A percentile compares a stretch with the other conserved stretches of the same genome.
phyloP scores from a whole-genome alignment of 192 early-diverging fungal genomes.

The Umbelopsis isabellina region DNA sequence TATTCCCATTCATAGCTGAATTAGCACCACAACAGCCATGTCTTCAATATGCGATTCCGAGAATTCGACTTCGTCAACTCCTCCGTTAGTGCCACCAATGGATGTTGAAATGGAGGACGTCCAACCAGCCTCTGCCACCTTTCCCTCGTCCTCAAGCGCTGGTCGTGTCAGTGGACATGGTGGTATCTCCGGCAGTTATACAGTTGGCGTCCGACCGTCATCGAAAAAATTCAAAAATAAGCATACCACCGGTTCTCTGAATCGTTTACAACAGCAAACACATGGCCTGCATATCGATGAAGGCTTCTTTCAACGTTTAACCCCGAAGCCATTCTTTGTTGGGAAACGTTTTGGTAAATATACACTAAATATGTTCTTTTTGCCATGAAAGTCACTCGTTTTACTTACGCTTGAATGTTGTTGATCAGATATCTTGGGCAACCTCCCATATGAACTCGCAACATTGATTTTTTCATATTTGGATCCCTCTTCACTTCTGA shows the following conservation, averaged over 20 bases:
- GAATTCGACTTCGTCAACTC: slow-evolving; percentile 1
- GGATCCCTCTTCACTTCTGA: slow-evolving; percentile 63
- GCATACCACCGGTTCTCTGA: slow-evolving; percentile 11
- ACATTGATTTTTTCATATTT: slow-evolving; percentile 66
- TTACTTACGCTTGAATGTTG: neutral
- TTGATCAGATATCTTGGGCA: slow-evolving; percentile 58
- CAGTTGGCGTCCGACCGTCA: slow-evolving; percentile 1
- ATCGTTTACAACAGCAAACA: slow-evolving; percentile 11
- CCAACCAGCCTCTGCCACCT: slow-evolving; percentile 10
- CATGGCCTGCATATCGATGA: slow-evolving; percentile 23
- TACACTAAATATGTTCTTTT: neutral
- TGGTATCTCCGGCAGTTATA: slow-evolving; percentile 22
- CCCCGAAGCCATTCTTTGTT: neutral
- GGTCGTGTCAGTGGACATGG: slow-evolving; percentile 24
- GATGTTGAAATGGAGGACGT: slow-evolving; percentile 23
- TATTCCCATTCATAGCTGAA: neutral
- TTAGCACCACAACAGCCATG: neutral
- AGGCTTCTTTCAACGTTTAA: slow-evolving; percentile 25
- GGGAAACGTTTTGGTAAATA: slow-evolving; percentile 12
- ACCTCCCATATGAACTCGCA: slow-evolving; percentile 76
- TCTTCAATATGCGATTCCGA: slow-evolving; percentile 19
- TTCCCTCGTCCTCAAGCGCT: slow-evolving; percentile 10
- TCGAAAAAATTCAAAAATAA: slow-evolving; percentile 13
- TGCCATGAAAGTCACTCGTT: neutral
- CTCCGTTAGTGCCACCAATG: neutral